These are phyloP conservation scores for Picea mariana DNA, from an alignment of 83 land plant genomes.

Conservation along the genomic window DNA sequence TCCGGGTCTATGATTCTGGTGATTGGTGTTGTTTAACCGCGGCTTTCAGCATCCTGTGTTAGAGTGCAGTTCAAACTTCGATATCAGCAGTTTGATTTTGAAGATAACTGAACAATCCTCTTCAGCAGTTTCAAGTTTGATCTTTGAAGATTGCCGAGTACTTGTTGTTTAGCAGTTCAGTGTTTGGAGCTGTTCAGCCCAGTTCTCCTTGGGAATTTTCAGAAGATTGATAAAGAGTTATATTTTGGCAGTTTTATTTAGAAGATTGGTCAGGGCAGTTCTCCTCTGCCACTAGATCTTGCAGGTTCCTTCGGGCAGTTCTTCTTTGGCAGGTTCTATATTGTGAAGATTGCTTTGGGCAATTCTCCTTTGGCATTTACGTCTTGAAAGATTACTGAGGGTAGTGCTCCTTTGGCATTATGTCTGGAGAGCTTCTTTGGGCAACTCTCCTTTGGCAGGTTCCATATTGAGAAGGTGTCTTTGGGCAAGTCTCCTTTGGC, in stretches of 20 bases:
- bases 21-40: not conserved
- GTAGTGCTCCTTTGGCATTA: not conserved
- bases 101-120: conserved; percentile 3
- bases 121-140: not conserved
- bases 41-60: not conserved
- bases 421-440: not conserved
- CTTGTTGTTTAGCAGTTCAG: not conserved
- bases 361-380: conserved; percentile 6
- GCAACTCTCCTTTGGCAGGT: not conserved
- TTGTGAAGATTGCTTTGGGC: conserved; percentile 4
- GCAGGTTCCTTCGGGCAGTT: conserved; percentile 3
- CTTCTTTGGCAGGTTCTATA: conserved; percentile 1
- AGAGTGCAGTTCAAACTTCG: not conserved
- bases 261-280: conserved; percentile 12
- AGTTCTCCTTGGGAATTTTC: not conserved
- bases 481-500: conserved; percentile 10
- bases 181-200: not conserved
- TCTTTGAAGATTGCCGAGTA: not conserved
- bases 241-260: not conserved
- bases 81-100: not conserved
- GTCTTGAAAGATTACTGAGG: not conserved
- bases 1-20: no score
- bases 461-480: not conserved
- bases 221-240: not conserved
- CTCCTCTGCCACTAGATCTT: conserved; percentile 15